These are phyloP conservation scores for Dioscorea cayenensis DNA, from an alignment of 116 monocot genomes.

Conservation along the genomic window DNA sequence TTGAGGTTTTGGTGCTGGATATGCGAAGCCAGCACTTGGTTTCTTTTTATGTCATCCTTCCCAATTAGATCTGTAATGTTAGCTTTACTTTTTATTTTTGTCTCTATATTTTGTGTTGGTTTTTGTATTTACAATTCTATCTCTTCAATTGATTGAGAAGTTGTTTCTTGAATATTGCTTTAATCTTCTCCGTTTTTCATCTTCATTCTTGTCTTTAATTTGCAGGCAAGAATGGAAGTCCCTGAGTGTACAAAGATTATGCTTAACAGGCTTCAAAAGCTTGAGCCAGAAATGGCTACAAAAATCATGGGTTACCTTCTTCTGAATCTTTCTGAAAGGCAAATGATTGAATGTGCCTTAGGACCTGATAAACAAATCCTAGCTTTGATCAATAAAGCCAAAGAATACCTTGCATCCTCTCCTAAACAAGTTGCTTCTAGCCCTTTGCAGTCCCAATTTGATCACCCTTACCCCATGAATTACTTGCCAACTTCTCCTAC, in stretches of 20 bases:
- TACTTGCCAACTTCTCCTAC: slow-evolving; percentile 10
- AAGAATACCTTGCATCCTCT: slow-evolving; percentile 20
- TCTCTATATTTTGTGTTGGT: background rate
- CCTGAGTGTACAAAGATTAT: slow-evolving; percentile 48
- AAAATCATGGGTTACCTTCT: slow-evolving; percentile 76
- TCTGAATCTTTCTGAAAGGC: slow-evolving; percentile 34
- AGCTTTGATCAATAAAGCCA: slow-evolving; percentile 44
- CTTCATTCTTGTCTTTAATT: background rate
- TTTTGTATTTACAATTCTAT: background rate
- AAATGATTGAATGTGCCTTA: slow-evolving; percentile 60
- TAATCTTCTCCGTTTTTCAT: background rate
- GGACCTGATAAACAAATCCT: slow-evolving; percentile 39
- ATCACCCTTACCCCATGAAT: background rate
- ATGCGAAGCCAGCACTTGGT: too few species aligned
- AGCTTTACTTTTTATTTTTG: too few species aligned
- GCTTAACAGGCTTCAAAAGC: slow-evolving; percentile 38
- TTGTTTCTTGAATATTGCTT: background rate
- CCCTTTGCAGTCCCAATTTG: slow-evolving; percentile 14
- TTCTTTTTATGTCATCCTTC: too few species aligned
- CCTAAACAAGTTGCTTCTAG: background rate
- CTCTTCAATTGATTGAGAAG: background rate
- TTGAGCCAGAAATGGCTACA: slow-evolving; percentile 63
- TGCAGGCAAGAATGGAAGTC: slow-evolving; percentile 51
- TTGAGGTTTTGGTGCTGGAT: too few species aligned
- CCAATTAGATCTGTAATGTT: too few species aligned